Conservation (phyloP, 176 grass and related monocot species). For the Oryza glaberrima region DNA sequence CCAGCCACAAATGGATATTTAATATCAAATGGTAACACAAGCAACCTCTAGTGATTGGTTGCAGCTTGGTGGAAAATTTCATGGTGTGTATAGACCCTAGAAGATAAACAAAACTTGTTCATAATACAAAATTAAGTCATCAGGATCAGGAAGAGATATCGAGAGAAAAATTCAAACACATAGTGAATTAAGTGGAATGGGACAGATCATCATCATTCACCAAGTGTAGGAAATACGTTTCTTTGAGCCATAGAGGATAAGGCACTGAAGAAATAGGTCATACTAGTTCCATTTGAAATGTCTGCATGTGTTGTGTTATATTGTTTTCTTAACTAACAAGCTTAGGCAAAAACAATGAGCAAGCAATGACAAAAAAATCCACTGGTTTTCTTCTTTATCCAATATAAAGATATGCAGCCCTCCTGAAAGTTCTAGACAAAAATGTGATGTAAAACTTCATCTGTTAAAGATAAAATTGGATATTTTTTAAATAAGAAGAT, state of each 20-base stretch:
- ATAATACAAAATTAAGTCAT: conserved; percentile 15
- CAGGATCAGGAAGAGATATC: conserved; percentile 17
- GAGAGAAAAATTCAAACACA: not conserved
- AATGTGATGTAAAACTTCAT: not conserved
- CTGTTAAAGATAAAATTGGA: not conserved
- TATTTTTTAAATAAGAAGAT: conserved; percentile 3
- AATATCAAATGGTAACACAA: conserved; percentile 22
- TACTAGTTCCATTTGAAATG: not conserved
- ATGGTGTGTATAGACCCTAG: not conserved
- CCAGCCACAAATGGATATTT: not conserved
- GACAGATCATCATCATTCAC: conserved; percentile 43
- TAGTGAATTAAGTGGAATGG: conserved; percentile 19
- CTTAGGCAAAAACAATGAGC: not conserved
- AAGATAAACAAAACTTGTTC: conserved; percentile 19
- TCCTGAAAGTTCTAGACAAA: not conserved
- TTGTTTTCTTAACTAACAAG: not conserved
- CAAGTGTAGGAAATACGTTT: conserved; percentile 31
- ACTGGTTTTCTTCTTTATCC: not conserved
- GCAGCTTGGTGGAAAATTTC: conserved; percentile 29
- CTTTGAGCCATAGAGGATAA: not conserved
- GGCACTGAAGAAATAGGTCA: not conserved
- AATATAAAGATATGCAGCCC: not conserved
- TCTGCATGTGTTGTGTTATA: not conserved
- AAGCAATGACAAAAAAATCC: not conserved
- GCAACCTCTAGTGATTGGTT: conserved; percentile 25